phyloP scores from a whole-genome alignment of 331 rosid genomes.

The Ulmus americana region DNA sequence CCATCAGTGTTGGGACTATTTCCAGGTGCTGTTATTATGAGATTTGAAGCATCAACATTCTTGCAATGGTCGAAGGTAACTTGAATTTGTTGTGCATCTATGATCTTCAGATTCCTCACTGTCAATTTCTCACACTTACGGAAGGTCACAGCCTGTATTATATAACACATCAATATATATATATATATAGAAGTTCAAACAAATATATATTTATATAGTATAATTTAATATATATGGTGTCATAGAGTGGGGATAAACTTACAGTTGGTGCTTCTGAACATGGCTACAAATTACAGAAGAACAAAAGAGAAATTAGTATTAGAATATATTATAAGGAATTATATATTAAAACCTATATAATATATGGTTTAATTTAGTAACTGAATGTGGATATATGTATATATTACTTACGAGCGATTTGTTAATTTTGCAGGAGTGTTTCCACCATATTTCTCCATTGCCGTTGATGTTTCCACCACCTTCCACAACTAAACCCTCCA shows the following conservation, averaged over 20 bases:
- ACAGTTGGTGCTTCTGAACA: constrained; percentile 67
- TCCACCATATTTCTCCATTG: constrained; percentile 82
- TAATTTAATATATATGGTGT: background rate
- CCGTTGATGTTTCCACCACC: constrained; percentile 81
- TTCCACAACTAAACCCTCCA: constrained; percentile 44
- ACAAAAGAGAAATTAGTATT: background rate
- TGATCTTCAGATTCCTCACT: constrained; percentile 38
- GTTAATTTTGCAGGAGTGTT: constrained; percentile 60
- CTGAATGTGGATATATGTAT: background rate
- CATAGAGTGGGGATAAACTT: constrained; percentile 19
- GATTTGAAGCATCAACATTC: constrained; percentile 44
- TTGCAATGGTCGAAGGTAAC: constrained; percentile 35
- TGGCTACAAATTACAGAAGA: constrained; percentile 39
- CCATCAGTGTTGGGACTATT: constrained; percentile 91
- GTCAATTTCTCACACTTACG: constrained; percentile 40
- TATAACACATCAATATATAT: background rate
- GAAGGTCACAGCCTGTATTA: constrained; percentile 68
- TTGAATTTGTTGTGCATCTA: constrained; percentile 71
- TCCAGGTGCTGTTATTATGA: constrained; percentile 47
- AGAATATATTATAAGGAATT: background rate
- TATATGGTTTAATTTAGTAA: background rate
- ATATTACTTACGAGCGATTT: constrained; percentile 33
- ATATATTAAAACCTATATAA: background rate
- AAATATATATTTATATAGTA: background rate
- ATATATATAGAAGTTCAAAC: background rate